Base-by-base conservation (phyloP, 2,329 filamentous ascomycete species). In the Amylocarpus encephaloides region DNA sequence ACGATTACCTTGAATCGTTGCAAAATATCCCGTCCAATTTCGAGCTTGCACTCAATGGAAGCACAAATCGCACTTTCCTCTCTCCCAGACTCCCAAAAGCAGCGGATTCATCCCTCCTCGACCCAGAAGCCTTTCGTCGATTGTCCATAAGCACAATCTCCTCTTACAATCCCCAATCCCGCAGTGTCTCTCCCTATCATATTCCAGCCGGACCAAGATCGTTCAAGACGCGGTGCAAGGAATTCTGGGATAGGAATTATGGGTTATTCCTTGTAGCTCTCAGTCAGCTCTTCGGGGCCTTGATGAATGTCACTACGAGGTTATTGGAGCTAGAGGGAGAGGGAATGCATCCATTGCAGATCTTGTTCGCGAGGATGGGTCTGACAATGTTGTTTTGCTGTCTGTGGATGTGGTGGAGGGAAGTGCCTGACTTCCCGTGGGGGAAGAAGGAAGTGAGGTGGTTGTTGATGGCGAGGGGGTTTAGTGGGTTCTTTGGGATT, bases 281-380 rank as follows among this genome's bases (percentile, higher is more conserved):
- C 2, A 79, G 88, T 0, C 89, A 95, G 67, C 71, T 93, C 33
- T 95, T 95, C 60, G 88, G 85, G 1, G 83, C 85, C 0, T 68
- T 87, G 46, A 95, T 95, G 91, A 94, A 93, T 65, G 79, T 94
- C 9, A 82, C 82, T 36, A 87, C 88, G 0, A 77, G 89, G 16
- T 67, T 92, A 10, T 72, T 95, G 35, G 88, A 94, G 65, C 74
- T 85, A 15, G 74, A 86, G 57, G 84, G 80, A 48, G 75, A 82
- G 42, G 80, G 80, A 2, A 84, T 94, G 73, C 81, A 93, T 71
- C 88, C 90, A 0, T 83, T 94, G 57, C 87, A 93, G 69, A 83
- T 95, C 52, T 76, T 95, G 3, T 90, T 95, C 61, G 79, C 80
- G 6, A 80, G 91, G 49, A 91, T 94, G 82, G 72, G 73, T 49